Evolutionary conservation across 352 stramenopile genomes (phyloP), one percentile per base, ranked within the genome.

Genomic region (Pythium dissimile): DNA sequence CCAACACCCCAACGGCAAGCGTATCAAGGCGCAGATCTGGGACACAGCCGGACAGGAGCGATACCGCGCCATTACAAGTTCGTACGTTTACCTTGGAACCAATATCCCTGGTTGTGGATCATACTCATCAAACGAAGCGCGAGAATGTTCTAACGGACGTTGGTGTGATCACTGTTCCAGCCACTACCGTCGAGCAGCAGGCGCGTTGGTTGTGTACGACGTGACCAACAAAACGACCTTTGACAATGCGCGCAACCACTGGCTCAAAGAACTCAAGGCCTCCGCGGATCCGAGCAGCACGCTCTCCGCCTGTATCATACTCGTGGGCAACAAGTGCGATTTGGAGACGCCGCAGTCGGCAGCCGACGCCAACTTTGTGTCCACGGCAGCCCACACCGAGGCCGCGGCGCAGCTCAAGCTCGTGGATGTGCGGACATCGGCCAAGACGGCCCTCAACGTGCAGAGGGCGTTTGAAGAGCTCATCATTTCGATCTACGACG

Each of bases 21-120:
- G 83, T 41, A 90, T 92, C 64, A 89, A 89, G 51, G 80, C 80
- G 30, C 82, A 92, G 67, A 90, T 92, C 44, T 92, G 82, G 82
- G 82, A 92, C 57, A 92, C 82, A 48, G 80, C 80, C 37, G 82
- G 82, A 0, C 82, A 92, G 47, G 82, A 92, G 45, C 72, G 82
- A 15, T 90, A 92, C 59, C 80, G 80, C n/a, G 82, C 82, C 35
- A 92, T 92, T 59, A 92, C 82, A 7, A 90, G 74, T 64, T 90
- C 80, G 76, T 89, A 79, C 61, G 69, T 48, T 1, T 8, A n/a
- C 18, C 21, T 24, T 46, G n/a, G n/a, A n/a, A n/a, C n/a, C n/a
- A n/a, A n/a, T n/a, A n/a, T n/a, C n/a, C n/a, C n/a, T n/a, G n/a
- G n/a, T n/a, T n/a, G n/a, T n/a, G n/a, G n/a, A n/a, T n/a, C n/a